Base-by-base conservation (phyloP, 2,329 filamentous ascomycete genomes). In the Ceratocystis alfenasii region DNA sequence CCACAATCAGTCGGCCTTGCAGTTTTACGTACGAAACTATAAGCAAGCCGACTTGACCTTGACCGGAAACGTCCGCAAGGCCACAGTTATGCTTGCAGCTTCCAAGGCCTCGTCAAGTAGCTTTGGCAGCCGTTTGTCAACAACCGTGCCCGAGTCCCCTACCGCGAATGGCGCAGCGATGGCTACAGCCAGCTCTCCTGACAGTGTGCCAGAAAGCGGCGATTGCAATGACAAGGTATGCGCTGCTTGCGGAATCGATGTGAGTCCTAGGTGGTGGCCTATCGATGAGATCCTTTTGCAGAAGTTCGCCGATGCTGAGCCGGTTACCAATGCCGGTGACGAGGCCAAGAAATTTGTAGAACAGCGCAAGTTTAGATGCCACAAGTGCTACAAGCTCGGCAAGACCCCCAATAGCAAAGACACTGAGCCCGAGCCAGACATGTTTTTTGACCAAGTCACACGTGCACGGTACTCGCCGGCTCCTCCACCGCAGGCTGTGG, bases 1-100 rank as follows among this genome's bases (percentile, higher is more conserved):
- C 33, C 57, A 65, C 33, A 41, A 85, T n/a, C 76, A 85, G 64
- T 95, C 87, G 70, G 90, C 89, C 8, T 77, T 99, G 62, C 91
- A 96, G 74, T 80, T 95, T 30, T 99, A 89, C 73, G 89, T 88
- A 57, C 87, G 87, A 70, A 91, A 87, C 67, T 96, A 90, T 79
- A 99, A 99, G 75, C 93, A 97, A 76, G 93, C 94, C 7, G 94
- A 99, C 73, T 82, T 93, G 50, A 85, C 89, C 2, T 78, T 96
- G 70, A 96, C 92, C 1, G 94, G 94, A 33, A 96, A 93, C 20
- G 90, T 94, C 25, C 87, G 94, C 65, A 96, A 96, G 75, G 93
- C 94, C 25, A 94, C 90, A 67, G 81, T 94, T 53, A 83, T 87
- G 72, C 84, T 59, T 15, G n/a, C 33, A 15, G 76, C 75, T 71